These are phyloP conservation scores for Hypoxylon subgilvum DNA, from an alignment of 495 filamentous ascomycete genomes.

Conservation along the genomic window DNA sequence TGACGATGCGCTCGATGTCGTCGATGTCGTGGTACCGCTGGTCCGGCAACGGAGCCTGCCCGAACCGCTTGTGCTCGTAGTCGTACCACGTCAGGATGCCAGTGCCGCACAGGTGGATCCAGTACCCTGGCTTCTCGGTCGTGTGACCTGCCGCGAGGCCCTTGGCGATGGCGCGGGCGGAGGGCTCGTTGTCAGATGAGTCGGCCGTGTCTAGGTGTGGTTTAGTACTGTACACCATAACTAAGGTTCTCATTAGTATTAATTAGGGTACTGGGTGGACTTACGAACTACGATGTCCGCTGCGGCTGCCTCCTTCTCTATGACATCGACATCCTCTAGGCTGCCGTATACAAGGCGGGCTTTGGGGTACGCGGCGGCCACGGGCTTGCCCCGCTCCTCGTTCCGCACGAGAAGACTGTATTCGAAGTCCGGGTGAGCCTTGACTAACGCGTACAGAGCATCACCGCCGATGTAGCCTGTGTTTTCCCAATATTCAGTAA, in stretches of 20 bases:
- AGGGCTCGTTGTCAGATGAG: conserved; percentile 51
- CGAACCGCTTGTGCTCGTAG: conserved; percentile 43
- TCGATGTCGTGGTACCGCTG: conserved; percentile 48
- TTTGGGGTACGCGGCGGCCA: conserved; percentile 64
- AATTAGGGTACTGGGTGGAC: conserved; percentile 23
- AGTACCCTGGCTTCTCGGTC: conserved; percentile 54
- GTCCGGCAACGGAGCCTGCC: conserved; percentile 49
- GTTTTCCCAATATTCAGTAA: conserved; percentile 2
- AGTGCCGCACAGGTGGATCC: conserved; percentile 56
- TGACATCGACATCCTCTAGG: conserved; percentile 60
- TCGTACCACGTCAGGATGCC: conserved; percentile 57
- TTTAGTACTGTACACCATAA: too few species aligned
- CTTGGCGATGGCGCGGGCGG: conserved; percentile 52
- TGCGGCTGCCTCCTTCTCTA: conserved; percentile 63
- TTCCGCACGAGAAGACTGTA: conserved; percentile 71
- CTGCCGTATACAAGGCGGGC: conserved; percentile 61
- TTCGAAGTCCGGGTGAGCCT: conserved; percentile 72
- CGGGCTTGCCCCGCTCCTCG: conserved; percentile 65
- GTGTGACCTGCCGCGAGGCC: conserved; percentile 53
- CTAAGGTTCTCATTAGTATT: too few species aligned
- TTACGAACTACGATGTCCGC: conserved; percentile 72
- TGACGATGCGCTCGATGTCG: conserved; percentile 43
- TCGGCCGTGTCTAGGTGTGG: conserved; percentile 51
- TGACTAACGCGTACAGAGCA: conserved; percentile 62
- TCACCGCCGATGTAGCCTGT: conserved; percentile 81